These are phyloP conservation scores for Neofusicoccum laricinum DNA, from an alignment of 2,329 filamentous ascomycete species.

Conservation along the genomic window DNA sequence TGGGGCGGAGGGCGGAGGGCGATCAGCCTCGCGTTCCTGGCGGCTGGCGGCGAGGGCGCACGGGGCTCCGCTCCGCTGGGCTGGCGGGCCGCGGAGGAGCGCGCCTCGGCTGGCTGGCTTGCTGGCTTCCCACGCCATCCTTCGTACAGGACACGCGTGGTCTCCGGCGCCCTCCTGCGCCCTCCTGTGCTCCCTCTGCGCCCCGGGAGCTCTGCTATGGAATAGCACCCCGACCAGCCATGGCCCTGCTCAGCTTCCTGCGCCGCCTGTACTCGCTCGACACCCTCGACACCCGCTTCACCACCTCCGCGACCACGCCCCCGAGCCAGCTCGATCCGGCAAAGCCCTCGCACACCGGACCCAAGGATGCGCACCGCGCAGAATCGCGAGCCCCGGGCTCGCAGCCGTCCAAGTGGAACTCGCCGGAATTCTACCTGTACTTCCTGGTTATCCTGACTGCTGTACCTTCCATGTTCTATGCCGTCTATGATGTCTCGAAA, in stretches of 20 bases:
- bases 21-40: conserved; percentile 6
- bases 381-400: not conserved
- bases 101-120: not conserved
- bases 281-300: conserved; percentile 70
- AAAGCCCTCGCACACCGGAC: conserved; percentile 21
- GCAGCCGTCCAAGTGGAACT: conserved; percentile 75
- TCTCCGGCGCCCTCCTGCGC: not conserved
- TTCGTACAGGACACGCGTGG: not conserved
- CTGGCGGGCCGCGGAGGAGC: not conserved
- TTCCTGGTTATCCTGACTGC: conserved; percentile 62
- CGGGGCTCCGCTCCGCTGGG: not conserved
- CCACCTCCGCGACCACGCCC: conserved; percentile 66
- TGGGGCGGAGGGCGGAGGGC: not conserved
- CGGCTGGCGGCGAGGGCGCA: not conserved
- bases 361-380: conserved; percentile 38
- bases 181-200: not conserved
- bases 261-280: conserved; percentile 61
- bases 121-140: not conserved
- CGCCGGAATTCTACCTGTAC: conserved; percentile 82
- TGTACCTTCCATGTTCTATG: conserved; percentile 87
- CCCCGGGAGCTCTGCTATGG: not conserved
- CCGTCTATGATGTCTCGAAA: conserved; percentile 80
- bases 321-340: conserved; percentile 41
- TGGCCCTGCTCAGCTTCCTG: conserved; percentile 48
- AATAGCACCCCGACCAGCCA: conserved; percentile 21